Percentiles rank a stretch among this genome's conserved stretches.
phyloP scores from a whole-genome alignment of 2,329 filamentous ascomycete species.

The Penicillium sp. region DNA sequence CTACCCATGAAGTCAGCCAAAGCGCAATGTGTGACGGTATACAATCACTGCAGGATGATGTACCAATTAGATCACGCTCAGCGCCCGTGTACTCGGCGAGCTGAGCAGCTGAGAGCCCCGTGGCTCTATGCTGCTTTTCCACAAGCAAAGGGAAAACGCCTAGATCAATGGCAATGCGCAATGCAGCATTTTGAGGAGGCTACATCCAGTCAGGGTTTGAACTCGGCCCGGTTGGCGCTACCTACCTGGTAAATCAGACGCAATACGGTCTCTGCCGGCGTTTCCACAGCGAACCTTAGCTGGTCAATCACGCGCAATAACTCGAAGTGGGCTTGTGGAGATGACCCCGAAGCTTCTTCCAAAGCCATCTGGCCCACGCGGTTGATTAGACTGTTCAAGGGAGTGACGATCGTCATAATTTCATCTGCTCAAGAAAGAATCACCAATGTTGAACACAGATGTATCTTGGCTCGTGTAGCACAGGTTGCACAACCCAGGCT shows the following conservation, averaged over 20 bases:
- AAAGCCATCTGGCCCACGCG: slow-evolving; percentile 17
- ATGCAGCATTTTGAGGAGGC: slow-evolving; percentile 35
- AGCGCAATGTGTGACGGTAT: neutral
- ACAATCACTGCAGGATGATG: neutral
- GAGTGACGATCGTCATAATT: slow-evolving; percentile 19
- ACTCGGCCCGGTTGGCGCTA: neutral
- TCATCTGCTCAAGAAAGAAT: neutral
- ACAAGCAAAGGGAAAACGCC: slow-evolving; percentile 30
- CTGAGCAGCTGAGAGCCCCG: slow-evolving; percentile 27
- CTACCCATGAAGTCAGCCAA: slow-evolving; percentile 13
- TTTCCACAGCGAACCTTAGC: slow-evolving; percentile 30
- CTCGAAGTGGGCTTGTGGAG: slow-evolving; percentile 25
- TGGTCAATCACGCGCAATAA: slow-evolving; percentile 30
- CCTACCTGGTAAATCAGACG: slow-evolving; percentile 36
- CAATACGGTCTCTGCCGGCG: slow-evolving; percentile 32
- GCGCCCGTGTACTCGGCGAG: slow-evolving; percentile 29
- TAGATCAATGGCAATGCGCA: slow-evolving; percentile 32
- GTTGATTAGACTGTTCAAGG: slow-evolving; percentile 13
- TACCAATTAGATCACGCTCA: slow-evolving; percentile 33
- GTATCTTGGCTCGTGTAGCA: slow-evolving; percentile 1
- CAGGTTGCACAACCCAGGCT: slow-evolving; percentile 7
- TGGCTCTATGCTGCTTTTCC: slow-evolving; percentile 14
- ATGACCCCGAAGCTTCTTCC: slow-evolving; percentile 18
- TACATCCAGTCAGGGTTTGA: slow-evolving; percentile 11
- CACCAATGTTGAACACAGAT: neutral